These are phyloP conservation scores for Solanum hybrid DNA, from an alignment of 305 asterid genomes.

Conservation along the genomic window DNA sequence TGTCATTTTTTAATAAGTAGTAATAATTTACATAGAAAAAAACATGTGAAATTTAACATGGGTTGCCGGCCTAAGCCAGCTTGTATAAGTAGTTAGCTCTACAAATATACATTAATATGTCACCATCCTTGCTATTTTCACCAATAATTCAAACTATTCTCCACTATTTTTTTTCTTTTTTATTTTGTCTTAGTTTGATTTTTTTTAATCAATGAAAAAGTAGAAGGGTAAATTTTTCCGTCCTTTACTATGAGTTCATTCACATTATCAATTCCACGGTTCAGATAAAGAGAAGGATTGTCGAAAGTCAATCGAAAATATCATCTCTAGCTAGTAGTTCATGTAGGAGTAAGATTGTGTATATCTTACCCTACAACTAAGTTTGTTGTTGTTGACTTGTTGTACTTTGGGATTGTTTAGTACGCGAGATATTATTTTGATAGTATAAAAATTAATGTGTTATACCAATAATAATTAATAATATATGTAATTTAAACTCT, in stretches of 20 bases:
- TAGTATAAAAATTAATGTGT: not conserved
- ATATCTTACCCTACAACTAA: not conserved
- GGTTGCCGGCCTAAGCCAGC: conserved; percentile 28
- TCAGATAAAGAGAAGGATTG: not conserved
- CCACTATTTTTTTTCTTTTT: no score
- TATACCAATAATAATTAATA: not conserved
- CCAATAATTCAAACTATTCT: not conserved
- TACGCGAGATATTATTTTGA: not conserved
- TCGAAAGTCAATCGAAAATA: not conserved
- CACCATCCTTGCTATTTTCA: not conserved
- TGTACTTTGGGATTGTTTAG: not conserved
- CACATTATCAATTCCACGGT: accelerated
- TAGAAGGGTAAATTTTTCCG: not conserved
- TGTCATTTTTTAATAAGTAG: not conserved
- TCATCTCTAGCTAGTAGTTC: not conserved
- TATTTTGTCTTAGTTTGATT: no score
- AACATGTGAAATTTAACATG: conserved; percentile 33
- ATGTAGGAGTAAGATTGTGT: not conserved
- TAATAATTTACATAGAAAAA: not conserved
- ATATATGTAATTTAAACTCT: not conserved
- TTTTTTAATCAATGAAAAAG: not conserved
- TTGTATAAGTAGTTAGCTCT: no score
- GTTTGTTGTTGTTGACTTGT: not conserved
- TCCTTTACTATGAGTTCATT: not conserved
- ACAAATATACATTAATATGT: no score